Conservation (phyloP, 768 basidiomycete genomes). For the Mycena sanguinolenta region DNA sequence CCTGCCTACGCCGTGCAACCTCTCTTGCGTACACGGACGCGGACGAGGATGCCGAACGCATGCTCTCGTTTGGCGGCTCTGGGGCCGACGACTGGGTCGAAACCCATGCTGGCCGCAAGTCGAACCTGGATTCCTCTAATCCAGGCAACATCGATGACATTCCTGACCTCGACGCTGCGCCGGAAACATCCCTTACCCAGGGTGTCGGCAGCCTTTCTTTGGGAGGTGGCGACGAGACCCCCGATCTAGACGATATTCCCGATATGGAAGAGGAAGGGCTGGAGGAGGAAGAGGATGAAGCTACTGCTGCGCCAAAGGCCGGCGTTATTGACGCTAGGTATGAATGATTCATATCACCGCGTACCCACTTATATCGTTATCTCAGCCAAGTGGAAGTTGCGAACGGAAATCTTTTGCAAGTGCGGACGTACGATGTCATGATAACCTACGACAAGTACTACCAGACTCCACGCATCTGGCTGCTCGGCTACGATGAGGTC, state of each 20-base stretch:
- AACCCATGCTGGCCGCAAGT: slow-evolving; percentile 88
- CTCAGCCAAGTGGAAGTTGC: slow-evolving; percentile 72
- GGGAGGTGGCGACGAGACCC: slow-evolving; percentile 62
- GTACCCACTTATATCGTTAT: slow-evolving; percentile 17
- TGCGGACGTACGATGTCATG: slow-evolving; percentile 99
- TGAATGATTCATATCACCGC: slow-evolving; percentile 37
- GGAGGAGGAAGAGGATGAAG: slow-evolving; percentile 86
- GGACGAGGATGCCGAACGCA: slow-evolving; percentile 95
- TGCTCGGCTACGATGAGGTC: slow-evolving; percentile 97
- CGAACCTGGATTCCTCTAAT: slow-evolving; percentile 66
- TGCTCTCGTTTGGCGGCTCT: slow-evolving; percentile 85
- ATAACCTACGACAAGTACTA: slow-evolving; percentile 99
- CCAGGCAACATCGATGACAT: slow-evolving; percentile 85
- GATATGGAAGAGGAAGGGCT: slow-evolving; percentile 98
- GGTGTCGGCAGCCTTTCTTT: slow-evolving; percentile 63
- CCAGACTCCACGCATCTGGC: slow-evolving; percentile 98
- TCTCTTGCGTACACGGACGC: slow-evolving; percentile 94
- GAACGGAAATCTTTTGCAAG: slow-evolving; percentile 90
- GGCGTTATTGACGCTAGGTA: slow-evolving; percentile 65
- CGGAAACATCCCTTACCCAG: slow-evolving; percentile 51
- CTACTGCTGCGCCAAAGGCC: slow-evolving; percentile 74
- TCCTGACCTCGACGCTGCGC: slow-evolving; percentile 79
- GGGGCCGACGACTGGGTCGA: slow-evolving; percentile 97
- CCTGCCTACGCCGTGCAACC: slow-evolving; percentile 93
- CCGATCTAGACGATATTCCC: slow-evolving; percentile 96